Conservation (phyloP, 805 yeast genomes). For the Suhomyces kilbournensis region DNA sequence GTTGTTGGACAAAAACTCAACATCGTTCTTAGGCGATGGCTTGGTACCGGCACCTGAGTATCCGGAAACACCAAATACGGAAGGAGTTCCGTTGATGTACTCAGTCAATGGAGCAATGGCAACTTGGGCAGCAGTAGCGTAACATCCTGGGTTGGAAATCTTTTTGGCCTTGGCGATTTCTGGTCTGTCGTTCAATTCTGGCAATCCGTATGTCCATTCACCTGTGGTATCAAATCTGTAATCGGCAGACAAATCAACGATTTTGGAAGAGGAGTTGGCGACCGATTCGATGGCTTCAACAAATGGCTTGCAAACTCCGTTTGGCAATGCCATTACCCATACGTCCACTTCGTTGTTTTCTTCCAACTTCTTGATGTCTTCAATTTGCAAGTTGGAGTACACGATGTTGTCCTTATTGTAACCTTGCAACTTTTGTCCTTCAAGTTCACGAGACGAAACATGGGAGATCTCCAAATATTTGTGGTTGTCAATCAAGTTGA, state of each 20-base stretch:
- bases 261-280: constrained; percentile 64
- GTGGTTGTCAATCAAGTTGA: constrained; percentile 81
- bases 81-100: constrained; percentile 67
- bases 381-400: constrained; percentile 83
- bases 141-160: constrained; percentile 97
- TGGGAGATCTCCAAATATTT: constrained; percentile 85
- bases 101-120: constrained; percentile 85
- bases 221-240: constrained; percentile 87
- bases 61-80: constrained; percentile 94
- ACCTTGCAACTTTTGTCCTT: constrained; percentile 82
- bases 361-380: constrained; percentile 80
- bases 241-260: constrained; percentile 92
- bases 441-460: constrained; percentile 93
- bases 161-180: constrained; percentile 67
- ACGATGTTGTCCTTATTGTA: constrained; percentile 77
- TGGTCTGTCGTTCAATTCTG: constrained; percentile 77
- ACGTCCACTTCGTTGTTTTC: constrained; percentile 77
- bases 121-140: constrained; percentile 94
- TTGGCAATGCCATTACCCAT: constrained; percentile 99
- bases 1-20: constrained; percentile 69
- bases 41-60: constrained; percentile 99
- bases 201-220: constrained; percentile 92
- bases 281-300: constrained; percentile 76
- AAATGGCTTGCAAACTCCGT: constrained; percentile 90
- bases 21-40: constrained; percentile 94